Evolutionary conservation across 2,329 filamentous ascomycete genomes (phyloP).

Genomic region (Alternaria brassicae): DNA sequence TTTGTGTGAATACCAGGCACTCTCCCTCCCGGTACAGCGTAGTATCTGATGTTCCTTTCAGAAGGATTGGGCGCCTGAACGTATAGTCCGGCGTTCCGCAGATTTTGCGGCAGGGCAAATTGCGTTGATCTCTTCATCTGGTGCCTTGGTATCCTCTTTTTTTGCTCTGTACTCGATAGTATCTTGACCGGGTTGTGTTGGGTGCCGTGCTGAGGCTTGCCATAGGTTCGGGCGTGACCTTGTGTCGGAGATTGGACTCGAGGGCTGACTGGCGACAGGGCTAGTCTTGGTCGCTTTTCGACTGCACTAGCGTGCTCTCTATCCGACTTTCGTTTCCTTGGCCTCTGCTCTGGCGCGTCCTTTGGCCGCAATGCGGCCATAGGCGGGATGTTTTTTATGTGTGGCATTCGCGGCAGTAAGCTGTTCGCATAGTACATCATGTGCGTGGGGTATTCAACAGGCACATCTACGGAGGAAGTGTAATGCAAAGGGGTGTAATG

Average conservation of each 20-base stretch:
- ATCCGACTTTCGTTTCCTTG: conserved; percentile 20
- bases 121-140: not conserved
- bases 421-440: not conserved
- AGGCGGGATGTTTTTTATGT: conserved; percentile 2
- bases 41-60: conserved; percentile 59
- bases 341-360: not conserved
- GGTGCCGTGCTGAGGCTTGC: conserved; percentile 10
- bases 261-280: not conserved
- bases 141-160: not conserved
- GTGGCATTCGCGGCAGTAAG: not conserved
- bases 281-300: conserved; percentile 1
- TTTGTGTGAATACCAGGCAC: conserved; percentile 67
- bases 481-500: not conserved
- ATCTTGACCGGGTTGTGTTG: conserved; percentile 24
- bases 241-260: not conserved
- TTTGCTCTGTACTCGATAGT: conserved; percentile 21
- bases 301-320: not conserved
- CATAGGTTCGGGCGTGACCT: not conserved
- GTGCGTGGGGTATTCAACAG: not conserved
- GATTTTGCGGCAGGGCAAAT: conserved; percentile 12
- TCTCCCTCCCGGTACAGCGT: conserved; percentile 65
- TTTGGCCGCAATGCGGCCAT: not conserved
- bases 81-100: conserved; percentile 76
- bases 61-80: conserved; percentile 61
- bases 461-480: not conserved